A percentile compares a stretch with the other conserved stretches of the same genome.
These are phyloP conservation scores for Phlegmacium glaucopus DNA, from an alignment of 768 basidiomycete species.

Conservation along the genomic window DNA sequence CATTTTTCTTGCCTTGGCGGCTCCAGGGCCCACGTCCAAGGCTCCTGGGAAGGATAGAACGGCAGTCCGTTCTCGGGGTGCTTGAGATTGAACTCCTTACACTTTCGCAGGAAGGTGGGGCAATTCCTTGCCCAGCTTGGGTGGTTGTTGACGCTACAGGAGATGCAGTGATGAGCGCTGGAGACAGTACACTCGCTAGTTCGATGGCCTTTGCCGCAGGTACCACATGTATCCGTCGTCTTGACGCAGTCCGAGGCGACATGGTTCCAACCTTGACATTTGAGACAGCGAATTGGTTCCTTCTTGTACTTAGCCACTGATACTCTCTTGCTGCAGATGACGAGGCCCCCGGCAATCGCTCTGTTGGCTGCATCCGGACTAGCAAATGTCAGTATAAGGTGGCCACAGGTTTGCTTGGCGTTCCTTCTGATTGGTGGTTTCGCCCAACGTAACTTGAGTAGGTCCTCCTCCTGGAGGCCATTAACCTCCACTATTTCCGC, in stretches of 20 bases:
- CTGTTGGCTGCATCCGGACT: slow-evolving; percentile 11
- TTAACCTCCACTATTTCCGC: slow-evolving; percentile 9
- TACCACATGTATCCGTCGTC: slow-evolving; percentile 9
- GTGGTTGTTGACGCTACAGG: slow-evolving; percentile 14
- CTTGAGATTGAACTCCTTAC: slow-evolving; percentile 2
- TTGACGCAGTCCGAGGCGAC: slow-evolving; percentile 11
- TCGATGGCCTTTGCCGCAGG: slow-evolving; percentile 8
- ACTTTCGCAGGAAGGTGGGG: slow-evolving; percentile 14
- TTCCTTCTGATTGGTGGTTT: slow-evolving; percentile 6
- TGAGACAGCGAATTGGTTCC: slow-evolving; percentile 16
- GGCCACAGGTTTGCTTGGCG: slow-evolving; percentile 6
- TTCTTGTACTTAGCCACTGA: slow-evolving; percentile 8
- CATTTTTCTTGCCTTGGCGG: too few relatives aligned
- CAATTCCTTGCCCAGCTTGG: slow-evolving; percentile 16
- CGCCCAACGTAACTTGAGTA: slow-evolving; percentile 11
- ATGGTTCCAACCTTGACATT: slow-evolving; percentile 19
- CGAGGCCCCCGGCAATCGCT: slow-evolving; percentile 4
- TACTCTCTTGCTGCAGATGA: slow-evolving; percentile 1
- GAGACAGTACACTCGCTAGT: too few relatives aligned
- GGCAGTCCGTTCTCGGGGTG: slow-evolving; percentile 17
- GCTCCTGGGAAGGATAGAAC: slow-evolving; percentile 13
- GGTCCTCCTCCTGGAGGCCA: background rate
- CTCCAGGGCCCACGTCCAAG: slow-evolving; percentile 11
- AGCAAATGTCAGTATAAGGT: slow-evolving; percentile 7
- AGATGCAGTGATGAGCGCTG: slow-evolving; percentile 8